Evolutionary conservation across 768 basidiomycete species (phyloP).

Genomic region (Gloeopeniophorella convolvens): DNA sequence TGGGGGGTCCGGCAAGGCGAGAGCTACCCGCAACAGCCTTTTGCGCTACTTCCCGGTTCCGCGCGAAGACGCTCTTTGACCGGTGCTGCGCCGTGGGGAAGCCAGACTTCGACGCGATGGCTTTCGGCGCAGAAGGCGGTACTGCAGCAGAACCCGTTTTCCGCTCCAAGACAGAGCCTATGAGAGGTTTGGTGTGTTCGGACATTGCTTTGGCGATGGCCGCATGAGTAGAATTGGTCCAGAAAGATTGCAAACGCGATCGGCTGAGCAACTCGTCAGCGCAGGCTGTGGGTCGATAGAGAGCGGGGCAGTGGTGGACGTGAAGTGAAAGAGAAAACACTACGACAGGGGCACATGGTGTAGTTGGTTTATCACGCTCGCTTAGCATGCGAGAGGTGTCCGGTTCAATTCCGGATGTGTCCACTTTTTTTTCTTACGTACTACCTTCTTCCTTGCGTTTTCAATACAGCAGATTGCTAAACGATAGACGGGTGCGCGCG

Average conservation of each 20-base stretch:
- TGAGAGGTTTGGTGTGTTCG: slow-evolving; percentile 23
- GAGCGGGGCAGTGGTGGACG: no score
- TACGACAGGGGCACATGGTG: slow-evolving; percentile 14
- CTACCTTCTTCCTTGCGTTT: no score
- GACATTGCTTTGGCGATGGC: slow-evolving; percentile 18
- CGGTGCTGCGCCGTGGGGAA: slow-evolving; percentile 38
- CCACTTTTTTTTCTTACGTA: background rate
- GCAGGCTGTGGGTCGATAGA: no score
- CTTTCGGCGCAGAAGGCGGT: slow-evolving; percentile 21
- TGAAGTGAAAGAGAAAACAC: no score
- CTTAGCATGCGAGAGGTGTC: slow-evolving; percentile 20
- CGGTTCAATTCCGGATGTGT: slow-evolving; percentile 20
- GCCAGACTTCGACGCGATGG: slow-evolving; percentile 26
- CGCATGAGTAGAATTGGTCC: no score
- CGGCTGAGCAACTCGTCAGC: no score
- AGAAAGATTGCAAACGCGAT: no score
- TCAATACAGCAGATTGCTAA: no score
- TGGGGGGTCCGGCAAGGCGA: slow-evolving; percentile 21
- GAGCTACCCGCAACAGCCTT: slow-evolving; percentile 17
- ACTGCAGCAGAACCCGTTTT: slow-evolving; percentile 25
- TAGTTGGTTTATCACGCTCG: slow-evolving; percentile 21
- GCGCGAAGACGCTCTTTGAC: slow-evolving; percentile 35
- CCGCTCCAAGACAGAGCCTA: slow-evolving; percentile 46
- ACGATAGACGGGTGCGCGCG: no score
- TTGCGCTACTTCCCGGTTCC: slow-evolving; percentile 25